Evolutionary conservation across 2,329 filamentous ascomycete species (phyloP).

Genomic region (Fusarium sp.): DNA sequence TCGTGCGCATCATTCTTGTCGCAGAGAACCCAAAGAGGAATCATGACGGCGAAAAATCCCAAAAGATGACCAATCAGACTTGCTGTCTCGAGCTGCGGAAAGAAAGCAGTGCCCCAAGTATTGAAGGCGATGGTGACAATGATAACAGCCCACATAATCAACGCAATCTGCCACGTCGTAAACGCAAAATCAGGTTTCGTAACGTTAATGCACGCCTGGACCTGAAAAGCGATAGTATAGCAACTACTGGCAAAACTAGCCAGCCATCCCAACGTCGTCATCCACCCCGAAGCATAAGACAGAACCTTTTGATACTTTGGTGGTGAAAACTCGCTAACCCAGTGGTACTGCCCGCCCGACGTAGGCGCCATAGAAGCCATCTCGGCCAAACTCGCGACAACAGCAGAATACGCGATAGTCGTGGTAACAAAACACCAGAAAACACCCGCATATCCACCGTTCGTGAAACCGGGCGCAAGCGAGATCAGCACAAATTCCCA

Average conservation of each 20-base stretch:
- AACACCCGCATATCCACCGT: conserved; percentile 23
- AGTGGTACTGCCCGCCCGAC: conserved; percentile 25
- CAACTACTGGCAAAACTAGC: conserved; percentile 28
- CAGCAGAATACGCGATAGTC: conserved; percentile 4
- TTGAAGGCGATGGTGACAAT: conserved; percentile 19
- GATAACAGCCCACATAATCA: conserved; percentile 30
- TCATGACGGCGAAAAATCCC: conserved; percentile 21
- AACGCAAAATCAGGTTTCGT: conserved; percentile 25
- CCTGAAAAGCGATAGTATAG: conserved; percentile 28
- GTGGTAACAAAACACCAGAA: conserved; percentile 30
- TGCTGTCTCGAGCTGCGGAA: conserved; percentile 18
- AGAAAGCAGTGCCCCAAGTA: conserved; percentile 25
- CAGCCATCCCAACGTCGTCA: conserved; percentile 28
- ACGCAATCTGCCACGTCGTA: conserved; percentile 18
- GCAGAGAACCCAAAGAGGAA: conserved; percentile 25
- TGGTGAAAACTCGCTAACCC: conserved; percentile 29
- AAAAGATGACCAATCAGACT: conserved; percentile 14
- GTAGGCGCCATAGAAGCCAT: conserved; percentile 33
- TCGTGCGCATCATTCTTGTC: conserved; percentile 17
- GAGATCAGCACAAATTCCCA: conserved; percentile 32
- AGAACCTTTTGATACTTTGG: conserved; percentile 14
- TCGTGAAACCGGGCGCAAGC: conserved; percentile 18
- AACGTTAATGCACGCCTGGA: conserved; percentile 26
- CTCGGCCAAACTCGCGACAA: conserved; percentile 23
- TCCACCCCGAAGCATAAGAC: conserved; percentile 21